Evolutionary conservation across 1,284 basidiomycete genomes (phyloP).

Genomic region (Cutaneotrichosporon sp.): DNA sequence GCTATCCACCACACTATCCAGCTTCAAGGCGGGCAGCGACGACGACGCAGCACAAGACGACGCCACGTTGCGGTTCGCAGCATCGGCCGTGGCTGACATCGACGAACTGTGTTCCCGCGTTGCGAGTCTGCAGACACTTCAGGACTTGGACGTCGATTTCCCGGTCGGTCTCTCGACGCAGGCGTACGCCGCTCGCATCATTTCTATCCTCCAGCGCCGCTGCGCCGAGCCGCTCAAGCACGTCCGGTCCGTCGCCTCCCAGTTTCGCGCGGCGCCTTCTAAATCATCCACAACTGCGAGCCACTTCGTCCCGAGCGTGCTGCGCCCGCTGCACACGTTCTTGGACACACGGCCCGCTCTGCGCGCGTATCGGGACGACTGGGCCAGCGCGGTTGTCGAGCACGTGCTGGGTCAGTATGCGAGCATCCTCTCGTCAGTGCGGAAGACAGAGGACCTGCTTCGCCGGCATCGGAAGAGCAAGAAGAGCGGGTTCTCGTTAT

Average conservation of each 20-base stretch:
- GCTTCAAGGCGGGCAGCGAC: slow-evolving; percentile 49
- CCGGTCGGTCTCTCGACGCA: slow-evolving; percentile 16
- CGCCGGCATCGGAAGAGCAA: slow-evolving; percentile 78
- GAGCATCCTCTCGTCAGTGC: slow-evolving; percentile 67
- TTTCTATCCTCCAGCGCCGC: slow-evolving; percentile 67
- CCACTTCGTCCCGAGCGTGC: slow-evolving; percentile 73
- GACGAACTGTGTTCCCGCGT: slow-evolving; percentile 21
- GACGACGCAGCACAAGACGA: slow-evolving; percentile 56
- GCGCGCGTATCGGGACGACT: slow-evolving; percentile 55
- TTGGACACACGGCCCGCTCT: slow-evolving; percentile 60
- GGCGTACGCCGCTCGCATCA: slow-evolving; percentile 57
- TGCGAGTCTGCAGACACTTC: slow-evolving; percentile 1
- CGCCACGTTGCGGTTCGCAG: slow-evolving; percentile 29
- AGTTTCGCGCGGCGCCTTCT: slow-evolving; percentile 58
- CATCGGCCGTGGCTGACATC: slow-evolving; percentile 35
- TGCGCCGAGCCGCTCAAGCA: slow-evolving; percentile 79
- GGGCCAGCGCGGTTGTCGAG: slow-evolving; percentile 66
- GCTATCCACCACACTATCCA: slow-evolving; percentile 52
- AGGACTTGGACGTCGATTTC: slow-evolving; percentile 10
- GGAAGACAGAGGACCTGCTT: slow-evolving; percentile 83
- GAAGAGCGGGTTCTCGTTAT: slow-evolving; percentile 66
- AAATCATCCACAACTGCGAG: slow-evolving; percentile 63
- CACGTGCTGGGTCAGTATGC: slow-evolving; percentile 60
- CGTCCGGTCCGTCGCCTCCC: slow-evolving; percentile 79
- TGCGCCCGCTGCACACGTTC: slow-evolving; percentile 75